A percentile compares a stretch with the other conserved stretches of the same genome.
phyloP scores from a whole-genome alignment of 208 protist species.

The Crithidia expoeki region DNA sequence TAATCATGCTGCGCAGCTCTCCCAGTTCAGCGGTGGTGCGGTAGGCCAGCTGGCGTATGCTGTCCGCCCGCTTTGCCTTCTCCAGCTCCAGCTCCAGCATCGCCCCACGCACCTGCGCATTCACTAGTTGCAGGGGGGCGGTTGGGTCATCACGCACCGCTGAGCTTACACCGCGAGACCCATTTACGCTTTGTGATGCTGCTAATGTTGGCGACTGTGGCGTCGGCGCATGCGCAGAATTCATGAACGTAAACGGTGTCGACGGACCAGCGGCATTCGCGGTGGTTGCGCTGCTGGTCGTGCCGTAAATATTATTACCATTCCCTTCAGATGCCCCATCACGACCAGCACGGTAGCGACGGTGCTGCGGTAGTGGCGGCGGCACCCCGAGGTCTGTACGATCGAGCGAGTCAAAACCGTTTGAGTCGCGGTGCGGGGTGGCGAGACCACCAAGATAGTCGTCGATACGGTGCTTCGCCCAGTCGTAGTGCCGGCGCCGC shows the following conservation, averaged over 20 bases:
- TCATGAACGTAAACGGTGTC: background rate
- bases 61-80: slow-evolving; percentile 60
- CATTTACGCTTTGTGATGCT: background rate
- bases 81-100: slow-evolving; percentile 76
- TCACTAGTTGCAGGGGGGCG: slow-evolving; percentile 36
- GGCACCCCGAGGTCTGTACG: slow-evolving; percentile 30
- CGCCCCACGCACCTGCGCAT: slow-evolving; percentile 60
- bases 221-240: background rate
- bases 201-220: background rate
- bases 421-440: slow-evolving; percentile 9
- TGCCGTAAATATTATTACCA: background rate
- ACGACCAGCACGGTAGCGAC: slow-evolving; percentile 26
- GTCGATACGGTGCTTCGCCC: slow-evolving; percentile 32
- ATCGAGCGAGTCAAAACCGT: slow-evolving; percentile 16
- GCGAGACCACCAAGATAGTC: slow-evolving; percentile 25
- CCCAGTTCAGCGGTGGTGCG: slow-evolving; percentile 47
- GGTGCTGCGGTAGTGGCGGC: slow-evolving; percentile 40
- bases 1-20: slow-evolving; percentile 54
- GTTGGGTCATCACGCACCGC: slow-evolving; percentile 4
- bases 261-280: background rate
- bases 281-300: background rate
- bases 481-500: slow-evolving; percentile 40
- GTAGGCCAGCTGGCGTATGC: slow-evolving; percentile 54
- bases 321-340: background rate
- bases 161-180: background rate